Evolutionary conservation across 164 flowering plant genomes (phyloP), one percentile per base, ranked within the genome.

Genomic region (Magnolia changhungtana): DNA sequence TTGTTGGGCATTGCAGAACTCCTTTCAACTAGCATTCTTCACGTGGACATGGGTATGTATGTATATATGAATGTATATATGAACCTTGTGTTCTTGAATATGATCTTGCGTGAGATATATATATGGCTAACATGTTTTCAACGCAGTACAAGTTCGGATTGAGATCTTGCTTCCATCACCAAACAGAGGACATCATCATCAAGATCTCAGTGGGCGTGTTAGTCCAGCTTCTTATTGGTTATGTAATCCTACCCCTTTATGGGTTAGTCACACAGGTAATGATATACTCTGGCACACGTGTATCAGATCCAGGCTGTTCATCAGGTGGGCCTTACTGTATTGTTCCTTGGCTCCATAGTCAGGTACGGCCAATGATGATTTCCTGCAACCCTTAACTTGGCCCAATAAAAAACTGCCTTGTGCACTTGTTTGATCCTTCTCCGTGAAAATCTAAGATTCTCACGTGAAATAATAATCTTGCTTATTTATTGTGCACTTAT

Each of bases 251-350:
- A 49, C 94, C 94, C 58, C 87, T 88, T 4, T 88, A 88, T 83
- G 91, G 91, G 50, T 75, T 90, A 31, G 94, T 89, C 77, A 87
- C 92, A 19, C 91, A 89, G 91, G 94, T 88, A 84, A 21, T 29
- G 45, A 3, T 3, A 3, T 3, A 37, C 7, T 37, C 45, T 37
- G 4, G 45, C 6, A 37, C 45, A 37, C 45, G 7, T 37, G 45
- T 37, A 37, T 37, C 7, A 37, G 7, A 37, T 37, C 45, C 7
- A 37, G 29, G 29, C 45, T 37, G 45, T 4, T 37, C 45, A 37
- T 37, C 7, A 37, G 45, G 45, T 37, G 45, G 45, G 45, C 45
- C 45, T 37, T 5, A 37, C 45, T 37, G 45, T 37, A 4, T 37
- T 37, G 45, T 37, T 37, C 45, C 45, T 37, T 37, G 45, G 45